Conservation (phyloP, 2,329 filamentous ascomycete genomes). For the Colletotrichum sp. region DNA sequence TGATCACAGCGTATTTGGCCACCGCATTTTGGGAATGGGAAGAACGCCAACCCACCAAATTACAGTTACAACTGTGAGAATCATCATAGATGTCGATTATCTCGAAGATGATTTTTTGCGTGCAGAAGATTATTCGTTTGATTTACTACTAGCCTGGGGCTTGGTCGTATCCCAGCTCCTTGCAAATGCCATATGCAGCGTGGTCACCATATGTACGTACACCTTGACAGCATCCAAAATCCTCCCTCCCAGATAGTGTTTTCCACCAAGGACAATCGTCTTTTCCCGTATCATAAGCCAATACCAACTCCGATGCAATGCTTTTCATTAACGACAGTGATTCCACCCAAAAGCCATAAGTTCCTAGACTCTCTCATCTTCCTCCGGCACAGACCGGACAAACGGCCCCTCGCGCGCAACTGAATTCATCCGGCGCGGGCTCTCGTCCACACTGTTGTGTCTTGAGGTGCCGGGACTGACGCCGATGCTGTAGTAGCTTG, state of each 20-base stretch:
- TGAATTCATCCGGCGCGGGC: slow-evolving; percentile 4
- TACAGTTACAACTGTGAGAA: background rate
- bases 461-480: slow-evolving; percentile 52
- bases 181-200: background rate
- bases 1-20: background rate
- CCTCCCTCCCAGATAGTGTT: background rate
- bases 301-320: slow-evolving; percentile 3
- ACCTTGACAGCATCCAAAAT: background rate
- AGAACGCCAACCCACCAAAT: background rate
- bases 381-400: slow-evolving; percentile 1
- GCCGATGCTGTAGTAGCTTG: slow-evolving; percentile 14
- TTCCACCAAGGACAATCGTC: background rate
- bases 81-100: background rate
- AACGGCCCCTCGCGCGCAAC: background rate
- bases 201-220: background rate
- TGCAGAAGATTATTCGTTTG: background rate
- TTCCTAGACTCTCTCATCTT: background rate
- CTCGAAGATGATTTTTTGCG: background rate
- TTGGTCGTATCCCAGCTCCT: background rate
- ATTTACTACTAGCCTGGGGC: background rate
- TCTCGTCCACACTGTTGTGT: slow-evolving; percentile 35
- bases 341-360: background rate
- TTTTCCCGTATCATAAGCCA: background rate
- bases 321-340: background rate
- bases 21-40: background rate